Evolutionary conservation across 148 eudicot genomes (phyloP).

Genomic region (Bassia scoparia): DNA sequence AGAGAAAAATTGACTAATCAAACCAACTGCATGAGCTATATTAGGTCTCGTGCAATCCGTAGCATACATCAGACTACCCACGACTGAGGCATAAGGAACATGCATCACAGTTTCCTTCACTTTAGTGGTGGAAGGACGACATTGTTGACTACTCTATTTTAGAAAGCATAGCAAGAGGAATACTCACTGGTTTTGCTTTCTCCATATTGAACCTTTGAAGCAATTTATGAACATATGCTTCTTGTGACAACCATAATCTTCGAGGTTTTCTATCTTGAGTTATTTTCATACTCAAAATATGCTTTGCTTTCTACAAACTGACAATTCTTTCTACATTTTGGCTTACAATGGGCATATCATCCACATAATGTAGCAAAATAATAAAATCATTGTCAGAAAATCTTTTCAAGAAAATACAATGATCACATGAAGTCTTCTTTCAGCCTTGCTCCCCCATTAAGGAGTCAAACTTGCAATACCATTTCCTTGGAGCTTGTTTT

Average conservation of each 20-base stretch:
- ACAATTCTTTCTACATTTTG: background rate
- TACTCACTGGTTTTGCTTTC: constrained; percentile 4
- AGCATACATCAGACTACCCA: background rate
- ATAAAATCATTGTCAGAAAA: background rate
- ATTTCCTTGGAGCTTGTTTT: background rate
- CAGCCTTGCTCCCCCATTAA: background rate
- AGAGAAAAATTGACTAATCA: background rate
- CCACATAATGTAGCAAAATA: background rate
- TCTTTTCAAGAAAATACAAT: background rate
- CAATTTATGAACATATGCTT: constrained; percentile 1
- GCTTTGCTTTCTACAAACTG: background rate
- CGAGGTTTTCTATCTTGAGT: background rate
- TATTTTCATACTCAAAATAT: constrained; percentile 1
- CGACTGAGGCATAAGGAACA: no score
- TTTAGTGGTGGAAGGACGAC: background rate
- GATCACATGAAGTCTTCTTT: background rate
- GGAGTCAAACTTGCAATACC: background rate
- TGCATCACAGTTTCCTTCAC: background rate
- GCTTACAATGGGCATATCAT: no score
- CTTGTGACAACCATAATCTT: constrained; percentile 5
- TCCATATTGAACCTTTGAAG: background rate
- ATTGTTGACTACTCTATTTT: background rate
- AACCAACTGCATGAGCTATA: background rate
- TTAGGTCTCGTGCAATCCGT: background rate
- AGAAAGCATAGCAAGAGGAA: constrained; percentile 2